Evolutionary conservation across 2,329 filamentous ascomycete genomes (phyloP).

Genomic region (Teratosphaeria destructans): DNA sequence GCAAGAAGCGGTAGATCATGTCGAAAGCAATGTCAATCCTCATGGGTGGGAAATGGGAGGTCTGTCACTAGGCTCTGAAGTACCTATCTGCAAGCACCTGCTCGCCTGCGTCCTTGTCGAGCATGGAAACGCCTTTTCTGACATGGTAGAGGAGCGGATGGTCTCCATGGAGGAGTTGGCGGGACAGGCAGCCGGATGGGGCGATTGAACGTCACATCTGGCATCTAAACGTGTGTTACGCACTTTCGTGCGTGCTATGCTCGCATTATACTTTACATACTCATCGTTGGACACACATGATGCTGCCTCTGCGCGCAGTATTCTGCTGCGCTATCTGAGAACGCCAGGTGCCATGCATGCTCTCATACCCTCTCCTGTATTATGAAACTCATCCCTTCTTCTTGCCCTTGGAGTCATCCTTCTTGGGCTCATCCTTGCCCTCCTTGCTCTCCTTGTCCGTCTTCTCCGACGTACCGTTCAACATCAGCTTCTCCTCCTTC

Average conservation of each 20-base stretch:
- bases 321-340: conserved; percentile 9
- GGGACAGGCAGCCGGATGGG: conserved; percentile 50
- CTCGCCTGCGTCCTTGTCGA: conserved; percentile 71
- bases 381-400: conserved; percentile 31
- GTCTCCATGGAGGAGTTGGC: conserved; percentile 59
- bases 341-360: conserved; percentile 6
- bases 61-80: conserved; percentile 32
- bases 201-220: conserved; percentile 16
- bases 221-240: not conserved
- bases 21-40: no score
- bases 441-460: conserved; percentile 38
- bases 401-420: conserved; percentile 41
- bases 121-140: conserved; percentile 51
- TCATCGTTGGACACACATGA: conserved; percentile 2
- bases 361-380: conserved; percentile 29
- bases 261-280: conserved; percentile 8
- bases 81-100: conserved; percentile 72
- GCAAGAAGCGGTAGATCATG: not conserved
- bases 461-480: conserved; percentile 45
- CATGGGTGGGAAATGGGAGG: conserved; percentile 37
- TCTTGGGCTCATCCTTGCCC: conserved; percentile 30
- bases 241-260: not conserved
- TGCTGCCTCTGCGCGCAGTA: conserved; percentile 2
- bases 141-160: conserved; percentile 44
- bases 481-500: conserved; percentile 56